These are phyloP conservation scores for Citrus cavaleriei DNA, from an alignment of 345 rosid genomes.

Conservation along the genomic window DNA sequence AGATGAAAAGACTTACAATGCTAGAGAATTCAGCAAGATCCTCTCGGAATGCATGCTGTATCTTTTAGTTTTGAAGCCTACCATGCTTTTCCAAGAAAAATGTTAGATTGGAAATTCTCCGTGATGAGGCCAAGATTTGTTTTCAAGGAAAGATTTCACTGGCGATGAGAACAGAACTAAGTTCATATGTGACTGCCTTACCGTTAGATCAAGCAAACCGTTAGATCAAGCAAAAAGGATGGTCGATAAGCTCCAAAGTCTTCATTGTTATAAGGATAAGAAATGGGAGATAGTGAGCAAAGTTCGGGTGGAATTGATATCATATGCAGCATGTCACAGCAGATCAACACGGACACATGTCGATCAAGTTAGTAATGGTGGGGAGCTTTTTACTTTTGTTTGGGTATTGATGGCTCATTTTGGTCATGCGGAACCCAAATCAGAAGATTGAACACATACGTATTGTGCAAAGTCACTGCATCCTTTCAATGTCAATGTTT, in stretches of 20 bases:
- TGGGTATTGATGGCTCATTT: constrained; percentile 83
- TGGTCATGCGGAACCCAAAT: constrained; percentile 42
- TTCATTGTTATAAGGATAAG: neutral
- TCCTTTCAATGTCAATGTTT: no score
- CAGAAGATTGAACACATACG: constrained; percentile 24
- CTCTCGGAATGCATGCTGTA: constrained; percentile 62
- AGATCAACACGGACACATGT: constrained; percentile 45
- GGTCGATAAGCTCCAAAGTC: constrained; percentile 36
- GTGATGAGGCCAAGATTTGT: constrained; percentile 38
- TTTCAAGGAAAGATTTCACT: constrained; percentile 32
- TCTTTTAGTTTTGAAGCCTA: constrained; percentile 49
- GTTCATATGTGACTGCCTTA: neutral
- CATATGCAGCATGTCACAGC: constrained; percentile 58
- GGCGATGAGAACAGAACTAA: constrained; percentile 64
- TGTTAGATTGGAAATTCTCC: constrained; percentile 41
- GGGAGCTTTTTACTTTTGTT: constrained; percentile 55
- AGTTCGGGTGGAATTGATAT: constrained; percentile 62
- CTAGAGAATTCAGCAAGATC: constrained; percentile 36
- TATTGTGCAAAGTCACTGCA: no score
- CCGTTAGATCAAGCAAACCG: constrained; percentile 41
- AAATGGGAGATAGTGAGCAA: constrained; percentile 54
- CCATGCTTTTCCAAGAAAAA: constrained; percentile 43
- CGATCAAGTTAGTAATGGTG: constrained; percentile 59
- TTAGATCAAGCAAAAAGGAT: no score
- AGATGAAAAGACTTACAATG: neutral